Evolutionary conservation across 2,329 filamentous ascomycete genomes (phyloP), one percentile per base, ranked within the genome.

Genomic region (Talaromyces sp.): DNA sequence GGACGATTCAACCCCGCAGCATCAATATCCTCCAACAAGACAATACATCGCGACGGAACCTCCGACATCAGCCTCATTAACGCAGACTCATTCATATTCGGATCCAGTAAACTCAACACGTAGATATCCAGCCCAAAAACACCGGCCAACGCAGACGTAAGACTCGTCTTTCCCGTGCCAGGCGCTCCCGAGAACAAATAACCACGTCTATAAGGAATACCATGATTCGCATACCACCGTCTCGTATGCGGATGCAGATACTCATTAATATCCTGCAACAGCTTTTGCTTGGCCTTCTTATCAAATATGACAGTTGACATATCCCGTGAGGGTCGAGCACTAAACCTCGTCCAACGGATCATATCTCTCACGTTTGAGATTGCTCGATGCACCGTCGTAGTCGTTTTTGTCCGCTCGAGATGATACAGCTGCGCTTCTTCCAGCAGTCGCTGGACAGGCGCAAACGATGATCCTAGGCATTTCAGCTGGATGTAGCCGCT

Each of bases 181-280:
- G 90, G 90, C 0, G 90, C 89, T 0, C 91, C 91, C 68, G 92
- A 84, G 69, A 94, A 91, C 0, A 94, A 81, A 70, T 93, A 94
- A 0, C 91, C 91, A 29, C 91, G 79, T 0, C 91, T 84, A 56
- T 93, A 88, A 0, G 91, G 91, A 19, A 94, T 91, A 0, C 91
- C 91, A 1, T 90, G 83, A 58, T 87, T 87, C 0, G 89, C 86
- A 72, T 94, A 94, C 89, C 90, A 94, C 10, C 83, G 83, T 8
- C 91, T 83, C 2, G 69, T 73, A 15, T 83, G 80, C 0, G 91
- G 90, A 63, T 92, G 86, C 0, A 95, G 81, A 68, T 92, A 94
- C 70, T 93, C 90, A 69, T 91, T 91, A 71, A 94, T 89, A 70
- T 95, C 91, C 29, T 80, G 80, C 10, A 93, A 77, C 3, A 94